These are phyloP conservation scores for Grigorovia yakushimaensis DNA, from an alignment of 805 yeast genomes.

Conservation along the genomic window DNA sequence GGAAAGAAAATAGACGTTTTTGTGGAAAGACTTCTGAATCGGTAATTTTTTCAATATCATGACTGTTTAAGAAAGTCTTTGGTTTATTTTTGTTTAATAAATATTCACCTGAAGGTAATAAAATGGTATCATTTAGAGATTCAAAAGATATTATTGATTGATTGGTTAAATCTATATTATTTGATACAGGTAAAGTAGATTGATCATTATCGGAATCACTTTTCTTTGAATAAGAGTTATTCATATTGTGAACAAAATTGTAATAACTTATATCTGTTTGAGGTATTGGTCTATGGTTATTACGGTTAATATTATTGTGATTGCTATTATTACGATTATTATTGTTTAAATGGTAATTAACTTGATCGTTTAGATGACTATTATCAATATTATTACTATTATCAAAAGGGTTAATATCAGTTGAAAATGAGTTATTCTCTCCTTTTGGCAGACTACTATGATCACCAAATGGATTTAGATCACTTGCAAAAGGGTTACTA, in stretches of 20 bases:
- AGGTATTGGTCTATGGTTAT: neutral
- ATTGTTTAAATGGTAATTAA: no score
- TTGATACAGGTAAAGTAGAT: neutral
- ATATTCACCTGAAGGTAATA: constrained; percentile 19
- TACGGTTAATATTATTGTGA: neutral
- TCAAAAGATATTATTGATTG: neutral
- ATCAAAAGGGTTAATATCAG: neutral
- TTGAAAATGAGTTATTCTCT: neutral
- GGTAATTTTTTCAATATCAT: constrained; percentile 29
- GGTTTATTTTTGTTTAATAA: constrained; percentile 22
- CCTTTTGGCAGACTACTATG: neutral
- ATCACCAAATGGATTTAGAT: neutral
- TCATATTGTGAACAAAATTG: neutral
- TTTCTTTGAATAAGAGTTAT: neutral
- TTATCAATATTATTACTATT: neutral
- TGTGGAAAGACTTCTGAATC: constrained; percentile 31
- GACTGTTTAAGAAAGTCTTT: constrained; percentile 23
- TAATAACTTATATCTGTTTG: neutral
- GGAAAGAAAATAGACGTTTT: constrained; percentile 40
- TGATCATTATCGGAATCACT: neutral
- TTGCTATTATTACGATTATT: no score
- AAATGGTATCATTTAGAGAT: neutral
- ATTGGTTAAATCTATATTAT: neutral
- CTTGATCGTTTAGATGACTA: no score
- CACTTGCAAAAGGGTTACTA: neutral